Evolutionary conservation across 2,329 filamentous ascomycete species (phyloP).

Genomic region (Sphaerulina musiva): DNA sequence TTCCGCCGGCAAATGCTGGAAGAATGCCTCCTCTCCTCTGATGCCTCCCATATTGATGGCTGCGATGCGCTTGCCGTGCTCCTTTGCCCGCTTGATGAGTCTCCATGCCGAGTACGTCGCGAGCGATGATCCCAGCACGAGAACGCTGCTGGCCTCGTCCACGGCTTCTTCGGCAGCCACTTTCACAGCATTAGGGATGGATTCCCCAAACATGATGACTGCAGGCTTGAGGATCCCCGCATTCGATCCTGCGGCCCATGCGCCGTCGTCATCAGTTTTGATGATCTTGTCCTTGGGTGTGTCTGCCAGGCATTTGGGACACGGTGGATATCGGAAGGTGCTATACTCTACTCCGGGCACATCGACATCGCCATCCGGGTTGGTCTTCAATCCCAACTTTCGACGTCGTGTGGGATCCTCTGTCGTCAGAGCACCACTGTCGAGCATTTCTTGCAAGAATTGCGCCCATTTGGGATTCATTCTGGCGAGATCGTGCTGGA

Average conservation of each 20-base stretch:
- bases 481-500: conserved; percentile 67
- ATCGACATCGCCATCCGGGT: conserved; percentile 93
- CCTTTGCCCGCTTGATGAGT: conserved; percentile 73
- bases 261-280: conserved; percentile 70
- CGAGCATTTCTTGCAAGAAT: conserved; percentile 66
- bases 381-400: conserved; percentile 67
- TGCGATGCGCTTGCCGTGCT: conserved; percentile 76
- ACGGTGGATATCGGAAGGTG: conserved; percentile 85
- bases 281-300: conserved; percentile 56
- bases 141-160: conserved; percentile 64
- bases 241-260: conserved; percentile 52
- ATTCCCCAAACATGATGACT: conserved; percentile 95
- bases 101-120: conserved; percentile 96
- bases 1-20: conserved; percentile 48
- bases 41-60: conserved; percentile 80
- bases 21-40: conserved; percentile 69
- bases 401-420: conserved; percentile 66
- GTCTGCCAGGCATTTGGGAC: conserved; percentile 66
- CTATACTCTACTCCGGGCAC: conserved; percentile 79
- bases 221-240: conserved; percentile 85
- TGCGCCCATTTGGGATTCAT: conserved; percentile 82
- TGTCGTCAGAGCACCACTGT: conserved; percentile 67
- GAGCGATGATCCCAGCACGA: conserved; percentile 81
- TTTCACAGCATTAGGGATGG: conserved; percentile 65
- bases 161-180: conserved; percentile 70